Conservation (phyloP, 352 stramenopile genomes). For the Phytophthora lateralis region DNA sequence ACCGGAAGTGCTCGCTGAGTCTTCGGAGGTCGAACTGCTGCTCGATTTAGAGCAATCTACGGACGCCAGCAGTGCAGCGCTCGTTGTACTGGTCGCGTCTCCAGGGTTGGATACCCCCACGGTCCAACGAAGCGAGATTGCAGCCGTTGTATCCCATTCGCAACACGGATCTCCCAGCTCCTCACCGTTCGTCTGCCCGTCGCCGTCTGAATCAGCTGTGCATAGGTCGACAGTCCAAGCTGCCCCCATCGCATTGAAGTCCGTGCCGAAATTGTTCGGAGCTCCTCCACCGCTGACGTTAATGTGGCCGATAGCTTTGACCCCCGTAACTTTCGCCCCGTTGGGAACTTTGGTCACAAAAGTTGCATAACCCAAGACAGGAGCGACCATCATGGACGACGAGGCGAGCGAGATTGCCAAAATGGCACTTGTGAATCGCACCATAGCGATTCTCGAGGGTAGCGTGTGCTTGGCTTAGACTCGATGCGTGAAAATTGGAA, state of each 20-base stretch:
- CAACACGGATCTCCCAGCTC: slow-evolving; percentile 34
- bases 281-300: slow-evolving; percentile 15
- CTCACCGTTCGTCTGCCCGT: slow-evolving; percentile 37
- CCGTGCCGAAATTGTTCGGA: slow-evolving; percentile 32
- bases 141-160: slow-evolving; percentile 10
- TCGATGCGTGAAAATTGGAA: slow-evolving; percentile 1
- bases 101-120: slow-evolving; percentile 31
- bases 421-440: slow-evolving; percentile 3
- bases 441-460: slow-evolving; percentile 6
- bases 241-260: slow-evolving; percentile 21
- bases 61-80: slow-evolving; percentile 10
- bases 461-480: not conserved
- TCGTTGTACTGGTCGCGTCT: slow-evolving; percentile 21
- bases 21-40: slow-evolving; percentile 5
- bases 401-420: slow-evolving; percentile 4
- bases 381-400: not conserved
- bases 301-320: slow-evolving; percentile 33
- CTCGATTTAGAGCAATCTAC: slow-evolving; percentile 21
- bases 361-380: slow-evolving; percentile 4
- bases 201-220: slow-evolving; percentile 28
- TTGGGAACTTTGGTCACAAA: slow-evolving; percentile 33
- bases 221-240: slow-evolving; percentile 36
- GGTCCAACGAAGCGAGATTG: slow-evolving; percentile 20
- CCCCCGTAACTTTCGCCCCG: slow-evolving; percentile 30
- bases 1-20: not conserved